A percentile compares a stretch with the other conserved stretches of the same genome.
Conservation (phyloP, 2,329 filamentous ascomycete genomes). For the Alternaria triticina region DNA sequence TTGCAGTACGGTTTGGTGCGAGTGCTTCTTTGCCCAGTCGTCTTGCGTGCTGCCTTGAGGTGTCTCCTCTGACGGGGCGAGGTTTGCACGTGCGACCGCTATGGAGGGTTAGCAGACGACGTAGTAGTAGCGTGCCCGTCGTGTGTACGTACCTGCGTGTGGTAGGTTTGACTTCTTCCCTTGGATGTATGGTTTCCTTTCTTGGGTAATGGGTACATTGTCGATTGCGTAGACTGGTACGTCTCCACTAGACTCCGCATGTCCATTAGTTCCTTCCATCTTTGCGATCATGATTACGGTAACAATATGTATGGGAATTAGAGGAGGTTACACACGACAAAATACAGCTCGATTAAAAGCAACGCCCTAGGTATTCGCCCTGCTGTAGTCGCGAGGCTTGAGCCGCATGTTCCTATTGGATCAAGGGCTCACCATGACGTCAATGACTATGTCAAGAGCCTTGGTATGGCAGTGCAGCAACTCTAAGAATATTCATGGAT, state of each 20-base stretch:
- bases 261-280: background rate
- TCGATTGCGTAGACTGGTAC: conserved; percentile 12
- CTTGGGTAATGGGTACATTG: conserved; percentile 15
- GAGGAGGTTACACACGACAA: background rate
- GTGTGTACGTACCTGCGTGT: conserved; percentile 17
- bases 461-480: conserved; percentile 1
- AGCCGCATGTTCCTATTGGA: conserved; percentile 8
- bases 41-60: conserved; percentile 53
- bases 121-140: background rate
- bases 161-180: conserved; percentile 9
- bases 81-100: conserved; percentile 52
- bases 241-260: background rate
- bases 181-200: conserved; percentile 18
- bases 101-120: background rate
- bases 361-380: background rate
- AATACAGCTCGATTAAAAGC: background rate
- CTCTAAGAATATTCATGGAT: background rate
- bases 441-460: conserved; percentile 6
- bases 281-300: conserved; percentile 4
- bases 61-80: conserved; percentile 48
- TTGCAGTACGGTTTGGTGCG: conserved; percentile 56
- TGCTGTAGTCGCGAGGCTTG: background rate
- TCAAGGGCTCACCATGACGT: conserved; percentile 11
- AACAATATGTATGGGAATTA: background rate
- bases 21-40: conserved; percentile 48